Base-by-base conservation (phyloP, 2,329 filamentous ascomycete genomes). In the Chrysoporthe austroafricana region DNA sequence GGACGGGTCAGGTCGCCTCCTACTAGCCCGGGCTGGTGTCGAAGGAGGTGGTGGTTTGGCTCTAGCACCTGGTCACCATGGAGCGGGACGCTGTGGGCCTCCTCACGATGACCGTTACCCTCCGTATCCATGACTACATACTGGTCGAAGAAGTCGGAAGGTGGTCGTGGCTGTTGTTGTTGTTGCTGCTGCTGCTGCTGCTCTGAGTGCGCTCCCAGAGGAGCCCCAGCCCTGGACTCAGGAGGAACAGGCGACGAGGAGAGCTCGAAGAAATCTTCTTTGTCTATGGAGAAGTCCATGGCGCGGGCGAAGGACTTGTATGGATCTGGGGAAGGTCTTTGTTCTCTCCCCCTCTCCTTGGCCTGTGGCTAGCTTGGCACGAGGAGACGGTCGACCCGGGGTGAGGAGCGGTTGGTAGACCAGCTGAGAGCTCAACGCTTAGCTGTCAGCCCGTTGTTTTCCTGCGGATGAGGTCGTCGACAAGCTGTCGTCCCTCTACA, bases 261-360 rank as follows among this genome's bases (percentile, higher is more conserved):
- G 32, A 70, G 61, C 46, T 68, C 58, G 65, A 66, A 69, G 52
- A 70, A 70, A 39, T 68, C 66, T 34, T 70, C 68, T 57, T 70
- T 70, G 54, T 70, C 68, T 63, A 70, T 70, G 13, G 46, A 56
- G 54, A 59, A 68, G 43, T 70, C 62, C 66, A 70, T 70, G 9
- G 54, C 59, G 58, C 48, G 54, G 43, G 66, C 44, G 26, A 66
- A 66, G 48, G 63, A 50, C 63, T 62, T 63, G 39, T 68, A 54
- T 39, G 67, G 4, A 16, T 42, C 64, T 48, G 48, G 48, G n/a
- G 62, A n/a, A 42, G 54, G 63, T 66, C 57, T 43, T 66, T 57
- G 62, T 46, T 64, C 42, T 34, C 39, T 46, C 16, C 32, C 18
- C 60, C 7, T 48, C 60, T 62, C 36, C 36, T 42, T 58, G 52